Conservation (phyloP, 768 basidiomycete genomes). For the Mycena polygramma region DNA sequence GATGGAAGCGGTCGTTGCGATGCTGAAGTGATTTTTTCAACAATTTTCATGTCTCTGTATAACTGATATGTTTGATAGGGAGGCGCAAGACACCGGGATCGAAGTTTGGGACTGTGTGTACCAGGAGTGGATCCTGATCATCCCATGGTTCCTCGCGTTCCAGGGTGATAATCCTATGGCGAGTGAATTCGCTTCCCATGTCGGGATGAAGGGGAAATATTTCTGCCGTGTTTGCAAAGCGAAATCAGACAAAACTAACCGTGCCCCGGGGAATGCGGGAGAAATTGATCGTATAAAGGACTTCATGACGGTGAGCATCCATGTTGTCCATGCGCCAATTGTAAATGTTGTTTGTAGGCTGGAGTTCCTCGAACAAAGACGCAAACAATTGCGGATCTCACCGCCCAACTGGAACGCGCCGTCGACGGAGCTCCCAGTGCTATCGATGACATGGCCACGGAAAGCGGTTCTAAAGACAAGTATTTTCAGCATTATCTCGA, state of each 20-base stretch:
- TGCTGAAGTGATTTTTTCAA: too few relatives aligned
- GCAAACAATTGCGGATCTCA: conserved; percentile 11
- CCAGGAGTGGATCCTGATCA: conserved; percentile 37
- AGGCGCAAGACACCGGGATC: conserved; percentile 34
- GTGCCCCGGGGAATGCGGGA: conserved; percentile 1
- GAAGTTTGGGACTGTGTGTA: conserved; percentile 35
- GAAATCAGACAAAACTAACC: conserved; percentile 21
- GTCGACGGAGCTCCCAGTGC: conserved; percentile 15
- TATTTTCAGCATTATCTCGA: conserved; percentile 15
- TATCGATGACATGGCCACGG: conserved; percentile 16
- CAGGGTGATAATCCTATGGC: conserved; percentile 40
- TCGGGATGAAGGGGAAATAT: conserved; percentile 39
- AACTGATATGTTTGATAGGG: conserved; percentile 14
- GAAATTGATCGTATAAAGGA: conserved; percentile 17
- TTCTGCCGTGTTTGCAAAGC: conserved; percentile 42
- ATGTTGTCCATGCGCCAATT: not conserved
- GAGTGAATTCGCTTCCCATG: conserved; percentile 42
- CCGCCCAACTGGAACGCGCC: conserved; percentile 11
- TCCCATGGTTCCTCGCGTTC: conserved; percentile 37
- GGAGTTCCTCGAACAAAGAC: not conserved
- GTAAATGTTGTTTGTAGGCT: conserved; percentile 6
- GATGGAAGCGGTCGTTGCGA: too few relatives aligned
- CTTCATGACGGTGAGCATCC: conserved; percentile 9
- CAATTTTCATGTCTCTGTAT: too few relatives aligned
- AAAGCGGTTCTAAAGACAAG: conserved; percentile 19